A percentile compares a stretch with the other conserved stretches of the same genome.
Conservation (phyloP, 2,329 filamentous ascomycete species). For the Fusarium poae region DNA sequence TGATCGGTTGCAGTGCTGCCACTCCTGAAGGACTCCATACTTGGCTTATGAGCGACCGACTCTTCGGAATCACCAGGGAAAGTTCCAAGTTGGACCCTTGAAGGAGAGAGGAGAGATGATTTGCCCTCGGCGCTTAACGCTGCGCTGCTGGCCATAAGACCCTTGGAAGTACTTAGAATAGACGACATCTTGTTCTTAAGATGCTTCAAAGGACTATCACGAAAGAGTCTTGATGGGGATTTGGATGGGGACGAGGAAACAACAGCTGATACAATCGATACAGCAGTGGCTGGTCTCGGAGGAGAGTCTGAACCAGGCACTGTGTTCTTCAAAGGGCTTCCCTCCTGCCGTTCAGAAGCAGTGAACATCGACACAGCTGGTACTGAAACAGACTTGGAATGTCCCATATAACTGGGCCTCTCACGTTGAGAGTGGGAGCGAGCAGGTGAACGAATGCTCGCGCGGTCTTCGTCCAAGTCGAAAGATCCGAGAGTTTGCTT, state of each 20-base stretch:
- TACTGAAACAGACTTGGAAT: conserved; percentile 74
- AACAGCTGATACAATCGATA: conserved; percentile 49
- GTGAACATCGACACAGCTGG: conserved; percentile 61
- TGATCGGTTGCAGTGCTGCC: conserved; percentile 33
- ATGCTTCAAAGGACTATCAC: conserved; percentile 87
- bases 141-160: conserved; percentile 83
- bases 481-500: conserved; percentile 63
- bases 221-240: conserved; percentile 67
- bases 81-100: conserved; percentile 60
- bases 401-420: conserved; percentile 41
- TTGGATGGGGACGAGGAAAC: conserved; percentile 65
- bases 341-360: conserved; percentile 35
- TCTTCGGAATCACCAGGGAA: conserved; percentile 64
- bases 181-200: conserved; percentile 94
- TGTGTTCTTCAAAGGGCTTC: conserved; percentile 66
- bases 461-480: conserved; percentile 43
- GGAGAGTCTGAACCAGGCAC: conserved; percentile 71
- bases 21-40: conserved; percentile 40
- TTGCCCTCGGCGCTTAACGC: conserved; percentile 73
- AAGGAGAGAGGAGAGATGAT: conserved; percentile 68
- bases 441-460: conserved; percentile 30
- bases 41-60: conserved; percentile 54
- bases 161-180: conserved; percentile 88
- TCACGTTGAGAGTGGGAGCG: conserved; percentile 28
- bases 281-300: conserved; percentile 60